These are phyloP conservation scores for Funneliformis geosporum DNA, from an alignment of 192 early-diverging fungal species.

Conservation along the genomic window DNA sequence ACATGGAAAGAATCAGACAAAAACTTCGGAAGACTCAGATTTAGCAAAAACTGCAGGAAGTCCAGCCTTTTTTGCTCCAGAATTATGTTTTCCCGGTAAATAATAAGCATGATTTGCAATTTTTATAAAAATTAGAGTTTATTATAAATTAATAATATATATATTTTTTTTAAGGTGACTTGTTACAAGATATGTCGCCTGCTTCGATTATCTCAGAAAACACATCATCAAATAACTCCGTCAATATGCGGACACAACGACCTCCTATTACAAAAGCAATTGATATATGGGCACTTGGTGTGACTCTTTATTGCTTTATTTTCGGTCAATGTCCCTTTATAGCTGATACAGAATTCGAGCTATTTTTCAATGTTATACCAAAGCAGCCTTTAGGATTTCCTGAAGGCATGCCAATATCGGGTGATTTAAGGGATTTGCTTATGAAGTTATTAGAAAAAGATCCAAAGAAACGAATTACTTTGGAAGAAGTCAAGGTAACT, in stretches of 20 bases:
- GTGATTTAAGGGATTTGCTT: conserved; percentile 73
- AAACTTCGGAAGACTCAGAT: conserved; percentile 72
- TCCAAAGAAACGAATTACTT: conserved; percentile 75
- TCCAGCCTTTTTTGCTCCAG: conserved; percentile 98
- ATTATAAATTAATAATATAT: too few relatives aligned
- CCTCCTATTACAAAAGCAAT: conserved; percentile 81
- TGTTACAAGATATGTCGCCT: conserved; percentile 35
- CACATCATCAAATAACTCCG: conserved; percentile 29
- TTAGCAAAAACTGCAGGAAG: conserved; percentile 93
- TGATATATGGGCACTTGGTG: conserved; percentile 97
- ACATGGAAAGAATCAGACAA: conserved; percentile 31
- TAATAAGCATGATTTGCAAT: not conserved
- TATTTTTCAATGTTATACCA: conserved; percentile 86
- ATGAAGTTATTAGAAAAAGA: conserved; percentile 82
- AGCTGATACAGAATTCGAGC: conserved; percentile 93
- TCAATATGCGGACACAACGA: conserved; percentile 32
- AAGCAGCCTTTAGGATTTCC: conserved; percentile 64
- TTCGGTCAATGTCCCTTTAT: conserved; percentile 92
- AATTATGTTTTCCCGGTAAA: conserved; percentile 80
- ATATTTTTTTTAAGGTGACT: conserved; percentile 35
- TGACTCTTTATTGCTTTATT: conserved; percentile 92
- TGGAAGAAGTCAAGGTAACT: conserved; percentile 84
- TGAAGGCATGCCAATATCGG: conserved; percentile 57
- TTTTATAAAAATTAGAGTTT: not conserved
- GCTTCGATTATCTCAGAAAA: conserved; percentile 35